phyloP scores from a whole-genome alignment of 1,284 basidiomycete genomes.

The Cryptococcus amylolentus region DNA sequence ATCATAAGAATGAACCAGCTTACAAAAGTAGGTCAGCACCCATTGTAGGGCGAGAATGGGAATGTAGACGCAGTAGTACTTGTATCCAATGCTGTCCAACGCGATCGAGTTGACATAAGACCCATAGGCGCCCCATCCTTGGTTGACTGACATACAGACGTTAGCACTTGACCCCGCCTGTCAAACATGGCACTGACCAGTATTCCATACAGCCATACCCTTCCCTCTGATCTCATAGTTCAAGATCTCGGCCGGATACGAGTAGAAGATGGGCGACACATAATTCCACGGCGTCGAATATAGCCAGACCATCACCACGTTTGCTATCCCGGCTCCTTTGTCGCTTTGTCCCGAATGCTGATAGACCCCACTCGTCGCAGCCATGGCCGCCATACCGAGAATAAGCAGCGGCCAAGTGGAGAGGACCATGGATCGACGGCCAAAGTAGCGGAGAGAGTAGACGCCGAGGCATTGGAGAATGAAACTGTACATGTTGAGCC shows the following conservation, averaged over 20 bases:
- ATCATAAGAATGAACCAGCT: not conserved
- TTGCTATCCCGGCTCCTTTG: slow-evolving; percentile 3
- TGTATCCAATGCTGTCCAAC: slow-evolving; percentile 5
- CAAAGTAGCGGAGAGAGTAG: slow-evolving; percentile 1
- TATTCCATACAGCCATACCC: slow-evolving; percentile 22
- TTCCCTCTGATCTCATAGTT: slow-evolving; percentile 8
- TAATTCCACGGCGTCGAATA: slow-evolving; percentile 19
- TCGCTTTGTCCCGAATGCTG: slow-evolving; percentile 2
- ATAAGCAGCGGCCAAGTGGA: slow-evolving; percentile 18
- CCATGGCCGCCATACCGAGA: slow-evolving; percentile 14
- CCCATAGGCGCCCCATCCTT: slow-evolving; percentile 16
- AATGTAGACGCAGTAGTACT: slow-evolving; percentile 14
- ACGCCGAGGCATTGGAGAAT: slow-evolving; percentile 13
- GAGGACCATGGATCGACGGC: slow-evolving; percentile 17
- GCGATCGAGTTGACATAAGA: slow-evolving; percentile 18
- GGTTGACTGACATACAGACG: slow-evolving; percentile 5
- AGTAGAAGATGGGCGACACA: slow-evolving; percentile 9
- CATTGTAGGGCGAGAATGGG: slow-evolving; percentile 7
- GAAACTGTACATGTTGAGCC: slow-evolving; percentile 15
- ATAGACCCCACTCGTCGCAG: slow-evolving; percentile 6
- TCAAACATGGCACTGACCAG: not conserved
- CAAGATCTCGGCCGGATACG: slow-evolving; percentile 10
- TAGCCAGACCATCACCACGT: slow-evolving; percentile 22
- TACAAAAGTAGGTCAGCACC: slow-evolving; percentile 12
- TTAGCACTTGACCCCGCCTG: no score